Conservation (phyloP, 108 stramenopile genomes). For the Fistulifera pelliculosa region DNA sequence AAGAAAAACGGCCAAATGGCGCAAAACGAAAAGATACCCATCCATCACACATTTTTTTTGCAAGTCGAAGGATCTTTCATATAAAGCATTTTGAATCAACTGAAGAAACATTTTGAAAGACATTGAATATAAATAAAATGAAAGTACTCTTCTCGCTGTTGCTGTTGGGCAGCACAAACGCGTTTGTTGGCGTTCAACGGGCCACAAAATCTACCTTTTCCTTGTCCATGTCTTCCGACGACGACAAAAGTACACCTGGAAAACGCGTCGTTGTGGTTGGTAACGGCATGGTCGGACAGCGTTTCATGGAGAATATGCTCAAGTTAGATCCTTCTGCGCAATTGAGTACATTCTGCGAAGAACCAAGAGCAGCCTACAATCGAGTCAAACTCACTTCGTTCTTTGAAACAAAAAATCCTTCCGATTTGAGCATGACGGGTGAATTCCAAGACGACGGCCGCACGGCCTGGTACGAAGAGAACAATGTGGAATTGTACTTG, state of each 20-base stretch:
- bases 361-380: slow-evolving; percentile 88
- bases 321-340: slow-evolving; percentile 46
- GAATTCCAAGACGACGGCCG: slow-evolving; percentile 61
- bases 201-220: neutral
- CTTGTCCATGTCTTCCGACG: slow-evolving; percentile 8
- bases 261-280: slow-evolving; percentile 84
- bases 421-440: slow-evolving; percentile 74
- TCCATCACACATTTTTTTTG: too few relatives aligned
- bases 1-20: too few relatives aligned
- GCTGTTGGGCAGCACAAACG: too few relatives aligned
- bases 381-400: slow-evolving; percentile 88
- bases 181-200: too few relatives aligned
- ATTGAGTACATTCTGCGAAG: slow-evolving; percentile 88
- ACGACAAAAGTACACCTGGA: slow-evolving; percentile 23
- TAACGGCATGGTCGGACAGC: slow-evolving; percentile 92
- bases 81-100: too few relatives aligned
- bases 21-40: too few relatives aligned
- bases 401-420: slow-evolving; percentile 84
- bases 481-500: slow-evolving; percentile 68
- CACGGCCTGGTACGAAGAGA: slow-evolving; percentile 84
- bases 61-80: too few relatives aligned
- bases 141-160: too few relatives aligned
- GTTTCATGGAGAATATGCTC: slow-evolving; percentile 86
- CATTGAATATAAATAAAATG: too few relatives aligned
- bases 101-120: too few relatives aligned